Conservation (phyloP, 2,329 filamentous ascomycete species). For the Aureobasidium melanogenum region DNA sequence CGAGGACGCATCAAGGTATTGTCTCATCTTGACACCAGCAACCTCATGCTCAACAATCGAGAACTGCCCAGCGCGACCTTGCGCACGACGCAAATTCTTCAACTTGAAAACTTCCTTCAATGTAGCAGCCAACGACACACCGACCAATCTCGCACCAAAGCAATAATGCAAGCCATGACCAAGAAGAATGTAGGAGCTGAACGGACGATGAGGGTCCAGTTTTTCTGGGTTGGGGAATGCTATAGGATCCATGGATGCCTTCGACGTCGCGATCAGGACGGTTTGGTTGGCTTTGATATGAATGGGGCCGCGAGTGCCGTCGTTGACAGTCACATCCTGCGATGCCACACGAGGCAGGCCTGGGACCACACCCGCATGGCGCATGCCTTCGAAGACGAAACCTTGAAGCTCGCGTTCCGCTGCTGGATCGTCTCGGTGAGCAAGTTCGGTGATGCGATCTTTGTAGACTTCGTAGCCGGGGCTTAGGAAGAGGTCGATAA, state of each 20-base stretch:
- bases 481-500: constrained; percentile 45
- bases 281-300: constrained; percentile 37
- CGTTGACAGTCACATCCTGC: constrained; percentile 33
- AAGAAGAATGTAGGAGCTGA: constrained; percentile 31
- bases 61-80: constrained; percentile 33
- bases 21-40: constrained; percentile 39
- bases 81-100: constrained; percentile 33
- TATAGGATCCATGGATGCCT: constrained; percentile 32
- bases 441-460: constrained; percentile 41
- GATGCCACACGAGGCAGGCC: constrained; percentile 44
- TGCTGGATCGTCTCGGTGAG: constrained; percentile 34
- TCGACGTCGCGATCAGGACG: constrained; percentile 37
- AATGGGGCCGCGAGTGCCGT: constrained; percentile 40
- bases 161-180: constrained; percentile 34
- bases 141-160: constrained; percentile 33
- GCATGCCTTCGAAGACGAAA: constrained; percentile 48
- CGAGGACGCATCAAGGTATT: constrained; percentile 41
- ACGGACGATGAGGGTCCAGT: constrained; percentile 34
- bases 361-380: constrained; percentile 43
- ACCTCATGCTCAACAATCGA: constrained; percentile 36
- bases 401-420: constrained; percentile 42
- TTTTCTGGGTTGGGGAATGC: constrained; percentile 35
- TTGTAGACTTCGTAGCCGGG: constrained; percentile 44
- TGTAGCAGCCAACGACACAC: constrained; percentile 31
- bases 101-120: constrained; percentile 38